Base-by-base conservation (phyloP, 2,329 filamentous ascomycete species). In the Cadophora malorum region DNA sequence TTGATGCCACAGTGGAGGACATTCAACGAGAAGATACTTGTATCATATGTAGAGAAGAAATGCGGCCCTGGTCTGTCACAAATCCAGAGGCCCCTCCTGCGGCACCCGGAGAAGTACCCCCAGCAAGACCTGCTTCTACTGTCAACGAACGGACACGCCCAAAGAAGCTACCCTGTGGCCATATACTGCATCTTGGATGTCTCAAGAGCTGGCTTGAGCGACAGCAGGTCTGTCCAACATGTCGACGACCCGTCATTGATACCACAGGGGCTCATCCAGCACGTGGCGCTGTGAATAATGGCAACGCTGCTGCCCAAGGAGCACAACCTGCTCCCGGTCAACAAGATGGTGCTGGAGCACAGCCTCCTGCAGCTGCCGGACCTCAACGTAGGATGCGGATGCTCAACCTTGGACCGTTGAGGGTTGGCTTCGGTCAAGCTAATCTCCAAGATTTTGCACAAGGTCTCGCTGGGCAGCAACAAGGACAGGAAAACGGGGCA, bases 21-120 rank as follows among this genome's bases (percentile, higher is more conserved):
- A 87, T 99, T 28, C 83, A 85, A 33, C 86, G 92, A 60, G 95
- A 97, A 78, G 93, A 96, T 75, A 96, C 96, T 2, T 99, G 96
- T 79, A 99, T 99, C 74, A 97, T 99, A 65, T 99, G 96, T 79
- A 89, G 96, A 69, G 96, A 99, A 78, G 93, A 96, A 72, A 99
- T 99, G 96, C 88, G 88, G 41, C 89, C 91, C 1, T 97, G 93
- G 92, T 76, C 76, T 68, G 74, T 78, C 21, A 83, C 82, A 41
- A 84, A 84, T 64, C 82, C 83, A 49, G 80, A 80, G 64, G 80
- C 76, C 65, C 80, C 81, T 53, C 80, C 77, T 63, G 78, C 74
- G 59, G 73, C 68, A 66, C 77, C 76, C 38, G 78, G 70, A 65
- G 74, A 73, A n/a, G 68, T 73, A 56, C 77, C 79, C 59, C 75